phyloP scores from a whole-genome alignment of 202 grass and related monocot species.

The Brachypodium distachyon region DNA sequence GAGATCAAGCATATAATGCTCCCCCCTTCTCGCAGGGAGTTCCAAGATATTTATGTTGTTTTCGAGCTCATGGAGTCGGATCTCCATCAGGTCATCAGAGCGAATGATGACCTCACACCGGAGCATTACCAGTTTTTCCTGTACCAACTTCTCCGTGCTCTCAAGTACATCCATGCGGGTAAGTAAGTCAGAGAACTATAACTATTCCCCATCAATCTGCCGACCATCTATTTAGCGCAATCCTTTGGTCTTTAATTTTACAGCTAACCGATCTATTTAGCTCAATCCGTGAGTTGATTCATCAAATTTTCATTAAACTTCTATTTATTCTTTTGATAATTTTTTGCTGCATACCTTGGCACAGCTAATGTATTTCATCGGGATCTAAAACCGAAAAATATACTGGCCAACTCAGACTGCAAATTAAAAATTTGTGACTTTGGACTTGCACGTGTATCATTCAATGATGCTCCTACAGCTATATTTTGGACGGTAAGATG shows the following conservation, averaged over 20 bases:
- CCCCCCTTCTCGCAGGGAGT: constrained; percentile 87
- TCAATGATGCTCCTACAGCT: constrained; percentile 92
- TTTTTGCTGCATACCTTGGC: constrained; percentile 19
- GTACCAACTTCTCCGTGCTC: constrained; percentile 84
- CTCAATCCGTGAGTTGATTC: not conserved
- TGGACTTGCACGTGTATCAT: constrained; percentile 92
- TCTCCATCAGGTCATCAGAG: constrained; percentile 94
- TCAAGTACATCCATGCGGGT: constrained; percentile 98
- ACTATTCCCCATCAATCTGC: constrained; percentile 4
- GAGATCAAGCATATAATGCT: constrained; percentile 99
- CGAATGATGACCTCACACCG: constrained; percentile 87
- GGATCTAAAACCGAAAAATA: constrained; percentile 94
- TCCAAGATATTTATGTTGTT: constrained; percentile 87
- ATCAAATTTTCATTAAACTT: not conserved
- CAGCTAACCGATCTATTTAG: not conserved
- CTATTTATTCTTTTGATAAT: constrained; percentile 17
- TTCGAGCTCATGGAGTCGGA: constrained; percentile 95
- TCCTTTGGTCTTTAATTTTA: no score
- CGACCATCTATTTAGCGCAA: not conserved
- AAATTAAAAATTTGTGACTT: constrained; percentile 98
- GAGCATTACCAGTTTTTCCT: constrained; percentile 95
- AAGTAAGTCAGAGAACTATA: constrained; percentile 23
- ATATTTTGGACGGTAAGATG: constrained; percentile 95
- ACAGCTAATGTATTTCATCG: constrained; percentile 99
- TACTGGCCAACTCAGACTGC: constrained; percentile 92